Evolutionary conservation across 192 early-diverging fungal genomes (phyloP), one percentile per base, ranked within the genome.

Genomic region (Backusella circina): DNA sequence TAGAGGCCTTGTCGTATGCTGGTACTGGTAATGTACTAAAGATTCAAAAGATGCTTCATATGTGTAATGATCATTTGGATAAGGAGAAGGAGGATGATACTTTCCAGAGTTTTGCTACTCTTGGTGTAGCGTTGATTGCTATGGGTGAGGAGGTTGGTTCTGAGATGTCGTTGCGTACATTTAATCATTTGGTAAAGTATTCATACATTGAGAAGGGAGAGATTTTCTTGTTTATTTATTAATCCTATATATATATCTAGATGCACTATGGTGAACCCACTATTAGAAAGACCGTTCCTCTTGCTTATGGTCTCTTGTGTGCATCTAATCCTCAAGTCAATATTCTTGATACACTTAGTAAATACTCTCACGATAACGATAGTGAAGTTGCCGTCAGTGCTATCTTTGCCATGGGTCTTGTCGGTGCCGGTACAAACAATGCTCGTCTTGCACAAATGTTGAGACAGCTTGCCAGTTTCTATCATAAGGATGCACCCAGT

Each of bases 311-410:
- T 51, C 82, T 99, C 18, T 86, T 98, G 30, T 99, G 95, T 81
- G 95, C 96, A 23, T 99, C 97, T 8, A 98, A 99, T 83, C 98
- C 98, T 69, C 82, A 94, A 13, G 91, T 98, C 12, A 86, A 90
- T 54, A 93, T 99, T 37, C 84, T 99, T 9, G 98, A 99, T 74
- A 94, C 95, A 16, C 88, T 99, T 64, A 95, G 93, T 87, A 99
- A 99, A 85, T 96, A 96, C 82, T 99, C 98, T 41, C 98, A 99
- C 85, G 98, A 99, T 88, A 95, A 95, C 73, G 98, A 99, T 84
- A 83, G 88, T 47, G 93, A 97, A 36, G 97, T 99, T 41, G 94
- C 98, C 8, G 84, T 93, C 33, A 98, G 94, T 82, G 97, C 98
- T 15, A 95, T 99, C 57, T 97, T 99, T 86, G 97, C 97, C 30